Base-by-base conservation (phyloP, 192 early-diverging fungal genomes). In the Gonapodya sp. region DNA sequence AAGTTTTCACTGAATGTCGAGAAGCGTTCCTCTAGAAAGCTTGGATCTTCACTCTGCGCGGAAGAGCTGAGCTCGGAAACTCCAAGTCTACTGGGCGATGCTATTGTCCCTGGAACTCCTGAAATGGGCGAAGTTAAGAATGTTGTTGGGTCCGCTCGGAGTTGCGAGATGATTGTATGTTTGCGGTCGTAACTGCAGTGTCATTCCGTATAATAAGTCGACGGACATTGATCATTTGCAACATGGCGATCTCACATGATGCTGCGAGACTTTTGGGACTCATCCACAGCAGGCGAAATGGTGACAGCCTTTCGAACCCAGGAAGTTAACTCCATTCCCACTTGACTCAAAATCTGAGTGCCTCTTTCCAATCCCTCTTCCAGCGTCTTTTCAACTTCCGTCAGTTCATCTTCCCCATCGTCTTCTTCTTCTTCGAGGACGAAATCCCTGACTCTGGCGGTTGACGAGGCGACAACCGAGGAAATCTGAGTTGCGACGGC, bases 401-500 rank as follows among this genome's bases (percentile, higher is more conserved):
- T 77, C 75, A 34, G 31, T 2, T 77, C 75, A 18, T 77, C 75
- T 16, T 77, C 75, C 31, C 34, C 75, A 32, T 77, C 31, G 75
- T 77, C 75, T 31, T 34, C 34, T n/a, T n/a, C n/a, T 14, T 77
- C 75, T 34, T 77, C 75, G 8, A 77, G 34, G 34, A 77, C 75
- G 75, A 16, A 32, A 33, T 77, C 34, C 75, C 2, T 2, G 8
- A 77, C 46, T 79, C 35, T 80, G 81, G 35, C 79, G 64, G 24
- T 36, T 36, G n/a, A n/a, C n/a, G n/a, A n/a, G n/a, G n/a, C n/a
- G n/a, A n/a, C n/a, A n/a, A n/a, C n/a, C 75, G 73, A 46, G 73
- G 80, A 73, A 30, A 83, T 81, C 35, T 84, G 80, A 32, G 85
- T 73, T 31, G 83, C 80, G 1, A 87, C 84, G 31, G 82, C 81